Evolutionary conservation across 2,329 filamentous ascomycete genomes (phyloP), one percentile per base, ranked within the genome.

Genomic region (Pseudogymnoascus sp.): DNA sequence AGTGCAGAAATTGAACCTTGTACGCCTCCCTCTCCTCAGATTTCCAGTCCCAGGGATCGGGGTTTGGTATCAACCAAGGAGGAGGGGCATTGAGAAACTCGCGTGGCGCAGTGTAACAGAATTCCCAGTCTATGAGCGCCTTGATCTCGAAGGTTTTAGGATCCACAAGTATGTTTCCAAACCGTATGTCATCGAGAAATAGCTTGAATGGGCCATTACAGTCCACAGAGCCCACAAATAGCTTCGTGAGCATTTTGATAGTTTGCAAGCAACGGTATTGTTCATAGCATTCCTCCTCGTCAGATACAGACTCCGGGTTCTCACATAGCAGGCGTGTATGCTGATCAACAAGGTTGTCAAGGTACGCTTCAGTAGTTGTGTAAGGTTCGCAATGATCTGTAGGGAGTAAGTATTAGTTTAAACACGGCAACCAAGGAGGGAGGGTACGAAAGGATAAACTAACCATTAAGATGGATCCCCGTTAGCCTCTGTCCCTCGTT

Each of bases 111-210:
- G 65, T 69, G 63, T 77, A 77, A 0, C 73, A 65, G 62, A 75
- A 76, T 67, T 79, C 77, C 75, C 75, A 79, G 65, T 79, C 76
- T 4, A 80, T 74, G 0, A 76, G 70, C 2, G 69, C 75, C 10
- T 72, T 66, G 1, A 78, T 63, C 10, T 71, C 63, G 11, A 43
- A 43, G 8, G 40, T 43, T 43, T 43, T 43, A 11, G 40, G 11
- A 16, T 74, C 68, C 2, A 76, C 6, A 4, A 78, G 67, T 22
- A 76, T 64, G 59, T 78, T 77, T 4, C 65, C 65, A 16, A 74
- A 68, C 2, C 53, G 65, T 11, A 78, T 68, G 61, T 78, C 73
- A 43, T 78, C 75, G 22, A 66, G 66, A 68, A 70, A 77, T 14
- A 78, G 67, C 1, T 67, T 62, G 60, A 71, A 73, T 16, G 40